These are phyloP conservation scores for Buxus sempervirens DNA, from an alignment of 164 flowering plant genomes.

Conservation along the genomic window DNA sequence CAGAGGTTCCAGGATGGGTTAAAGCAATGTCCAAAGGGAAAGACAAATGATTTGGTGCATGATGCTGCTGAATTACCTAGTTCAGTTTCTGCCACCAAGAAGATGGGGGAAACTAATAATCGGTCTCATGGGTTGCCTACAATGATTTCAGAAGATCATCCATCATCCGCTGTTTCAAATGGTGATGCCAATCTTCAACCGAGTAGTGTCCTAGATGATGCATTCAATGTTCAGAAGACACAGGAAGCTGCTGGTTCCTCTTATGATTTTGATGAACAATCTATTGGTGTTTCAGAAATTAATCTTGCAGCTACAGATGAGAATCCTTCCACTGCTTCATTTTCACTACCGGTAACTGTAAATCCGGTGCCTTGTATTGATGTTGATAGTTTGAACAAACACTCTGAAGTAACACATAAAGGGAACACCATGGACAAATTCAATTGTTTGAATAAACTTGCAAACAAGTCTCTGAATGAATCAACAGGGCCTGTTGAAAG, in stretches of 20 bases:
- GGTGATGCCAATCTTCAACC: background rate
- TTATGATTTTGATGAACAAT: constrained; percentile 10
- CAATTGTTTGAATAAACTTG: constrained; percentile 9
- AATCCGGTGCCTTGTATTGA: constrained; percentile 1
- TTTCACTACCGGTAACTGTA: background rate
- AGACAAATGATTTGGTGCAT: constrained; percentile 3
- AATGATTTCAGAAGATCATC: constrained; percentile 5
- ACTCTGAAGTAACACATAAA: constrained; percentile 1
- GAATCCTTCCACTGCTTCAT: background rate
- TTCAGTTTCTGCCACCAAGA: background rate
- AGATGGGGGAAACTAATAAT: constrained; percentile 13
- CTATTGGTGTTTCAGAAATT: constrained; percentile 2
- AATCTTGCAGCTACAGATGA: background rate
- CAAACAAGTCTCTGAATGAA: background rate
- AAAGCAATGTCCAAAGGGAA: constrained; percentile 14
- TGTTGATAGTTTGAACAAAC: background rate
- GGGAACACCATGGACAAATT: background rate
- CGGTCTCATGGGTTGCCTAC: background rate
- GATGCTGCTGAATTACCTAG: constrained; percentile 6
- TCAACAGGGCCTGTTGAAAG: background rate
- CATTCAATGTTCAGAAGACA: constrained; percentile 6
- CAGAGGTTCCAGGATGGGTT: constrained; percentile 19
- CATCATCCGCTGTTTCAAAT: background rate
- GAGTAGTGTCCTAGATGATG: background rate
- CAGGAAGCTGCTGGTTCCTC: background rate